Base-by-base conservation (phyloP, 306 rosid species). In the Inga oerstediana region DNA sequence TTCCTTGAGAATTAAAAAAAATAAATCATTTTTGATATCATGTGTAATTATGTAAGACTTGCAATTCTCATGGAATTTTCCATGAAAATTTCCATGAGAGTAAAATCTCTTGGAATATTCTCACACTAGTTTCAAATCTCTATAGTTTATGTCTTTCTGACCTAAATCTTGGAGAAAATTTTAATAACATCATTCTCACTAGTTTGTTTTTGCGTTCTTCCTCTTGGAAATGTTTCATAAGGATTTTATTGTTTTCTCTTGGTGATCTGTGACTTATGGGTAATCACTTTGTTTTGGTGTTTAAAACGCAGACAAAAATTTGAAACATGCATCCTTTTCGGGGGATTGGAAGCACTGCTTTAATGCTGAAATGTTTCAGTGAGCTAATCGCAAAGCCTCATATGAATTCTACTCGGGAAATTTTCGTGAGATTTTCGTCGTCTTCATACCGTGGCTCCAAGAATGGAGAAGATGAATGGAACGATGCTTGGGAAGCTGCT, bases 401-500 rank as follows among this genome's bases (percentile, higher is more conserved):
- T 46, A 35, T 45, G 74, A 75, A 11, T 46, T 46, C 77, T 3
- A 1, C 79, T 48, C 14, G 34, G 30, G 24, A 54, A 46, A 3
- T 79, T 72, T 67, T 79, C 8, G n/a, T 37, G 7, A n/a, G 80
- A 24, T 76, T 80, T n/a, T 76, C 74, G 24, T 72, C 83, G 16
- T 77, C 83, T 24, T 79, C 89, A 32, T 61, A 68, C 59, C 76
- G 78, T 17, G 30, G 35, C 72, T 66, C 85, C n/a, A 86, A 81
- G 79, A 83, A 84, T 52, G 93, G 89, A 83, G 93, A 90, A 61
- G 94, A 92, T 43, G 97, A 93, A 61, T 96, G 98, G 99, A 96
- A 96, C 41, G 94, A 91, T 35, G 91, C 99, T 0, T 96, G 99
- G 99, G 99, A 94, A 66, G 84, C 97, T 2, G 96, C 99, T 45